phyloP scores from a whole-genome alignment of 2,329 filamentous ascomycete genomes.

The Diaporthe vexans region DNA sequence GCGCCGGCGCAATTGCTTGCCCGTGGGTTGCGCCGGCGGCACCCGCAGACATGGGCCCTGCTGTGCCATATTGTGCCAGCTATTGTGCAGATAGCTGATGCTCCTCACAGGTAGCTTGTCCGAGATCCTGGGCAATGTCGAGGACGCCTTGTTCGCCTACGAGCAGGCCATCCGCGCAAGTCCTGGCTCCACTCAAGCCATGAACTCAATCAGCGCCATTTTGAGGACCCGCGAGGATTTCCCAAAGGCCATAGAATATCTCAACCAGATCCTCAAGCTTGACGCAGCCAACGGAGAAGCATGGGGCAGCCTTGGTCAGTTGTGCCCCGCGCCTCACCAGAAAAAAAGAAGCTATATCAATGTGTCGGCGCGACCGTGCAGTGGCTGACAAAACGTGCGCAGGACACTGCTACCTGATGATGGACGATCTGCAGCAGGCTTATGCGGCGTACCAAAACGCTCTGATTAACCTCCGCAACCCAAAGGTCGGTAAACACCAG shows the following conservation, averaged over 20 bases:
- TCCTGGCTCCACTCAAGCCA: slow-evolving; percentile 87
- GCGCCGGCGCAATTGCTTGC: slow-evolving; percentile 10
- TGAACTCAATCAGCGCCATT: slow-evolving; percentile 95
- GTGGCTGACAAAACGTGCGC: slow-evolving; percentile 46
- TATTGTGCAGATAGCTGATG: slow-evolving; percentile 50
- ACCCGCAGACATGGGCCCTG: not conserved
- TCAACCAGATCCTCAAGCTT: slow-evolving; percentile 90
- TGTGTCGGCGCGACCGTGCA: slow-evolving; percentile 4
- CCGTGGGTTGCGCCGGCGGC: not conserved
- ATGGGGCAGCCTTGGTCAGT: slow-evolving; percentile 89
- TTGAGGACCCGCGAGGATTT: slow-evolving; percentile 94
- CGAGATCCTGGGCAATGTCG: slow-evolving; percentile 88
- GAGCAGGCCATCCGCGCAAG: slow-evolving; percentile 92
- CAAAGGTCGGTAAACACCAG: slow-evolving; percentile 75
- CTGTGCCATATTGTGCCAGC: slow-evolving; percentile 43
- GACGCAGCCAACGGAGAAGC: slow-evolving; percentile 93
- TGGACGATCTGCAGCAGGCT: slow-evolving; percentile 96
- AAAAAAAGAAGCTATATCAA: slow-evolving; percentile 46
- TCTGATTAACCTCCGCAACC: slow-evolving; percentile 90
- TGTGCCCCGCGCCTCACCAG: not conserved
- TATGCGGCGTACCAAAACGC: slow-evolving; percentile 98
- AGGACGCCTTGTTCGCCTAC: slow-evolving; percentile 91
- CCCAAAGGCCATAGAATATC: slow-evolving; percentile 91
- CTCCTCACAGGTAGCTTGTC: slow-evolving; percentile 78
- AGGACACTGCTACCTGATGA: slow-evolving; percentile 99